Conservation (phyloP, 345 rosid genomes). For the Aquilaria yunnanensis region DNA sequence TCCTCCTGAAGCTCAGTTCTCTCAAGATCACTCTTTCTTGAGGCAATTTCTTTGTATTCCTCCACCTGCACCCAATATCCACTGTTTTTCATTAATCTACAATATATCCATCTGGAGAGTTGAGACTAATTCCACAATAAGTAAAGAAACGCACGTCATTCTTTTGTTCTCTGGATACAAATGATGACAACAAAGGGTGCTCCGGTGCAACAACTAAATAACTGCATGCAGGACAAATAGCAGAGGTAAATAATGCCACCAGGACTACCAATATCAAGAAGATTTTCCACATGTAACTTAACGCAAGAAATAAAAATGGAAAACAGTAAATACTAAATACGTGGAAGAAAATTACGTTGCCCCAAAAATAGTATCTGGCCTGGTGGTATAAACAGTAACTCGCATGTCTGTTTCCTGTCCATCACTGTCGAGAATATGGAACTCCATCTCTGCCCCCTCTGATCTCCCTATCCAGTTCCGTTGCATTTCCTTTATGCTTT, state of each 20-base stretch:
- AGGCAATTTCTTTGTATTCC: conserved; percentile 72
- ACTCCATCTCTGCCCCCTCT: conserved; percentile 79
- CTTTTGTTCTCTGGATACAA: conserved; percentile 43
- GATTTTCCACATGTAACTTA: neutral
- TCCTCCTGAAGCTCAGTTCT: conserved; percentile 97
- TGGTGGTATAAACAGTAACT: conserved; percentile 73
- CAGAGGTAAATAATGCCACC: conserved; percentile 15
- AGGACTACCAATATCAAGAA: conserved; percentile 1
- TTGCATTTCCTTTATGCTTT: conserved; percentile 88
- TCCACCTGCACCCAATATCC: conserved; percentile 50
- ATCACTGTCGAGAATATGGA: conserved; percentile 46
- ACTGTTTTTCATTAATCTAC: conserved; percentile 1
- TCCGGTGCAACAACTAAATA: conserved; percentile 95
- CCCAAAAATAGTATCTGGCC: conserved; percentile 91
- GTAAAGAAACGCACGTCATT: conserved; percentile 36
- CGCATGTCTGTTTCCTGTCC: conserved; percentile 45
- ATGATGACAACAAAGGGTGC: conserved; percentile 51
- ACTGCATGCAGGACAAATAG: conserved; percentile 31
- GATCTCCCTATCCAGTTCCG: conserved; percentile 96
- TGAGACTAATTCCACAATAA: neutral
- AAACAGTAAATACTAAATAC: neutral
- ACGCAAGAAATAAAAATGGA: neutral
- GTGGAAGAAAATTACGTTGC: conserved; percentile 57
- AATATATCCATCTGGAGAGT: conserved; percentile 4
- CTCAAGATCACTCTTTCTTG: conserved; percentile 86